Evolutionary conservation across 495 filamentous ascomycete genomes (phyloP), one percentile per base, ranked within the genome.

Genomic region (Trichoderma orchidacearum): DNA sequence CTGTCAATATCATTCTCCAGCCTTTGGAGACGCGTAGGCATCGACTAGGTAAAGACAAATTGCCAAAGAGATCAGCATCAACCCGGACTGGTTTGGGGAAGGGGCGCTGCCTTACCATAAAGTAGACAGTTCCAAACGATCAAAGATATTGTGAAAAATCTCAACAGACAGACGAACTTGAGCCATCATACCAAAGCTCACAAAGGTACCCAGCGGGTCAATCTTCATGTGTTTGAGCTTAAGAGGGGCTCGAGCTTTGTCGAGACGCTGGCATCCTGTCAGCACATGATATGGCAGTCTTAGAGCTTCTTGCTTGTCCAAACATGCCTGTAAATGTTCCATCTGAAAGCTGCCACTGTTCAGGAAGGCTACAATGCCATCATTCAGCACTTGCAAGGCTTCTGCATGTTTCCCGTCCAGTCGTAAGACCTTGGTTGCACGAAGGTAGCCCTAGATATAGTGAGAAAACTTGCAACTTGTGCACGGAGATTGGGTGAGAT

Each of bases 381-480:
- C 29, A 11, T 12, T 52, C 17, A 34, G 32, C 17, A 57, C 17
- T 7, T 52, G 13, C 13, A 48, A 52, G 13, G 41, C 41, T 8
- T 34, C 29, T 28, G 18, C 11, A n/a, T 48, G 6, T 3, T 52
- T 28, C 5, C 23, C 7, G 12, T 57, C 29, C 15, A 35, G 12
- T 7, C 55, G 41, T 7, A 30, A 9, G 12, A 52, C 18, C 17
- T 57, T 51, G 17, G 8, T 31, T 28, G 51, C 29, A 6, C 55
- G 55, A 8, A 57, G 41, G 29, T 57, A 57, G 17, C 55, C 55
- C 55, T 57, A 23, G 17, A 8, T 9, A 29, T 4, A 9, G 23
- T 23, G 11, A 27, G 53, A 5, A 55, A n/a, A 50, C n/a, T n/a
- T n/a, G n/a, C 34, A 23, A 28, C 34, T 18, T 1, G 1, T 6